Evolutionary conservation across 2,329 filamentous ascomycete species (phyloP), one percentile per base, ranked within the genome.

Genomic region (Aschersonia sp.): DNA sequence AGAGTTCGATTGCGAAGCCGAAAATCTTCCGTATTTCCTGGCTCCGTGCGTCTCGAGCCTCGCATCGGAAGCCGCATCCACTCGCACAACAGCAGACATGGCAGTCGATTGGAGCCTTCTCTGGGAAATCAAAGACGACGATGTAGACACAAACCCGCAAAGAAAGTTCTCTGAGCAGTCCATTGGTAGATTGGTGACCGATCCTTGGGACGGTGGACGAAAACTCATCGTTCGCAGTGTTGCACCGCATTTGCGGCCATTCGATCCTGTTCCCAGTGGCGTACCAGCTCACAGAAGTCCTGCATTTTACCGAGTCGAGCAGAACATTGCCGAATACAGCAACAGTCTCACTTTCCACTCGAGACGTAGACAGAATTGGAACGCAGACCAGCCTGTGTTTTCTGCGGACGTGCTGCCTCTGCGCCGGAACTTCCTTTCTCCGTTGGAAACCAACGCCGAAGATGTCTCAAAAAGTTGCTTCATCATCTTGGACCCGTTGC

Each of bases 341-440:
- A 76, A 85, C 55, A 94, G 86, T 59, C 69, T 89, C 20, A 91
- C 78, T 65, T 70, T 72, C 4, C 84, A 80, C 29, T 53, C 55
- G 65, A 79, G 51, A 70, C 78, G 48, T 53, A 65, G 20, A 68
- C 66, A 40, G 60, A 58, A 58, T 0, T 84, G 83, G 66, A 70
- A 78, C 35, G 70, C 77, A 40, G 67, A 83, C n/a, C 87, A 97
- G 55, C 85, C 88, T 1, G 92, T 98, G 0, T 65, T 94, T 4
- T 74, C 83, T 55, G 88, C 84, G 0, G 78, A 91, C 53, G 69
- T 84, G 44, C 74, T 94, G 30, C 71, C 84, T 1, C 72, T 89
- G 35, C 80, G 89, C n/a, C 79, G 89, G 31, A 95, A 97, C 60
- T 74, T 92, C 35, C 72, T 97, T 1, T 87, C 91, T 49, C 78